These are phyloP conservation scores for Lactifluus rugatus DNA, from an alignment of 768 basidiomycete species.

Conservation along the genomic window DNA sequence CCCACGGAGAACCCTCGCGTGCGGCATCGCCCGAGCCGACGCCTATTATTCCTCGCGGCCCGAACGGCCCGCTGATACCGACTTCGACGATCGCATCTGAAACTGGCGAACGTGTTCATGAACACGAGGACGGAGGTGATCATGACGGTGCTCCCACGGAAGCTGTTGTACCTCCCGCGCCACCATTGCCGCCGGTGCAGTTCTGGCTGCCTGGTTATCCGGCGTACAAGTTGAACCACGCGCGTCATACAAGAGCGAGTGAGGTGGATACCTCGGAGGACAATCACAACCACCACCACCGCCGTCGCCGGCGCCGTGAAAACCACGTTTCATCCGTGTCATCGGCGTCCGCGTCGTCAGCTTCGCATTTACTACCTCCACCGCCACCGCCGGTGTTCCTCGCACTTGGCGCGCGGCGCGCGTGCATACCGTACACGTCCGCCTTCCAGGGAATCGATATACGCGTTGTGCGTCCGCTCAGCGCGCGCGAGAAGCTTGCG, in stretches of 20 bases:
- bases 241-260: background rate
- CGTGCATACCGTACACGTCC: conserved; percentile 19
- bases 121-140: background rate
- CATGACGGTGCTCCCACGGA: background rate
- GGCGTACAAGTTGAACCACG: conserved; percentile 3
- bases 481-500: conserved; percentile 19
- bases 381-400: conserved; percentile 17
- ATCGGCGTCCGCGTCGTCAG: background rate
- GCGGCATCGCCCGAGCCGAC: conserved; percentile 1
- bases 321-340: background rate
- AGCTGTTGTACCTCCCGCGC: conserved; percentile 9
- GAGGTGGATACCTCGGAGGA: background rate
- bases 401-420: conserved; percentile 18
- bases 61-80: background rate
- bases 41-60: background rate
- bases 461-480: conserved; percentile 17
- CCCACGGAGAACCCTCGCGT: background rate
- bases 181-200: conserved; percentile 17
- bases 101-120: too few species aligned
- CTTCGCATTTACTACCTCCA: background rate
- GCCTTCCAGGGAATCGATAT: conserved; percentile 19
- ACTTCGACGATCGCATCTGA: conserved; percentile 1
- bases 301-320: background rate
- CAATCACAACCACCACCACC: background rate
- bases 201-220: conserved; percentile 20